Evolutionary conservation across 2,329 filamentous ascomycete genomes (phyloP).

Genomic region (Helminthosporium solani): DNA sequence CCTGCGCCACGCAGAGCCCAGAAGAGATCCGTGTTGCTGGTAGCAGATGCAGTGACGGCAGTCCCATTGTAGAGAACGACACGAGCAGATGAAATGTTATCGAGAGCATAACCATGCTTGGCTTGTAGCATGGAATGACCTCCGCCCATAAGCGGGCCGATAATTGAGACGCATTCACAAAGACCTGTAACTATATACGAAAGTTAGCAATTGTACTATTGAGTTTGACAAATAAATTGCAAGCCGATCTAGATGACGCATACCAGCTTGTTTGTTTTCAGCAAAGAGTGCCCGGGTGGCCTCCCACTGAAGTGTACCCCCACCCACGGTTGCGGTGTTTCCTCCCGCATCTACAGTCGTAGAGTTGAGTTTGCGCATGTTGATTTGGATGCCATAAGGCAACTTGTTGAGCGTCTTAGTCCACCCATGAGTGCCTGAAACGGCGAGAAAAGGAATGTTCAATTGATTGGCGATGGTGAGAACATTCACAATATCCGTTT

Average conservation of each 20-base stretch:
- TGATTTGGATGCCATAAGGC: constrained; percentile 33
- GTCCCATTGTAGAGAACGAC: constrained; percentile 25
- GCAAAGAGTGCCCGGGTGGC: constrained; percentile 25
- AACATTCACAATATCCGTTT: constrained; percentile 18
- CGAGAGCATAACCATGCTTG: constrained; percentile 10
- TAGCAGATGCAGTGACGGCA: constrained; percentile 1
- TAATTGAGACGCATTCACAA: constrained; percentile 48
- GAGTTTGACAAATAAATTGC: neutral
- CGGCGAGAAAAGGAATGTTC: constrained; percentile 41
- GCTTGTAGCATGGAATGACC: constrained; percentile 51
- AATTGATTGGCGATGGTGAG: constrained; percentile 12
- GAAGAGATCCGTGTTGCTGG: constrained; percentile 32
- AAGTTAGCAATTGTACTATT: constrained; percentile 1
- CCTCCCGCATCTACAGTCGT: constrained; percentile 19
- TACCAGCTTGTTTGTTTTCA: constrained; percentile 35
- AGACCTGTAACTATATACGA: constrained; percentile 18
- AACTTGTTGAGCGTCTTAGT: constrained; percentile 24
- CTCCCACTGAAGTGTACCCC: constrained; percentile 28
- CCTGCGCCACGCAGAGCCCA: constrained; percentile 44
- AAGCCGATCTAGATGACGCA: neutral
- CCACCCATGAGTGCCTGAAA: constrained; percentile 39
- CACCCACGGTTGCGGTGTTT: constrained; percentile 31
- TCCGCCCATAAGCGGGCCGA: constrained; percentile 58
- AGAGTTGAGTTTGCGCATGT: constrained; percentile 31
- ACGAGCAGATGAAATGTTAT: constrained; percentile 19